Evolutionary conservation across 2,329 filamentous ascomycete genomes (phyloP).

Genomic region (Elsinoe necatrix): DNA sequence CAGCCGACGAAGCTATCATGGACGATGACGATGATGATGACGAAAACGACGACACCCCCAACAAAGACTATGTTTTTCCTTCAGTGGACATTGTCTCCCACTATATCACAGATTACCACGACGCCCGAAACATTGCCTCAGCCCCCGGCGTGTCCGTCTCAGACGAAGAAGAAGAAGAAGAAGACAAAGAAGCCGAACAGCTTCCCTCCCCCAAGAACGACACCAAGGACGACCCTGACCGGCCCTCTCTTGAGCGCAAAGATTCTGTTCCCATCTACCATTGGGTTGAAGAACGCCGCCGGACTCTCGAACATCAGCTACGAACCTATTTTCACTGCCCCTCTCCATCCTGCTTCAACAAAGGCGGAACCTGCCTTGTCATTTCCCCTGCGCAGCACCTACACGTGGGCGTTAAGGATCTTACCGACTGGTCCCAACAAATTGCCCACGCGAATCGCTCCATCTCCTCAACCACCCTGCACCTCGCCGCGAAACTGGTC

Average conservation of each 20-base stretch:
- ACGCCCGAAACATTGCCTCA: conserved; percentile 16
- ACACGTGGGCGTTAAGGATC: conserved; percentile 6
- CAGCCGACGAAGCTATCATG: conserved; percentile 8
- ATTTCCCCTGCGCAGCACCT: conserved; percentile 11
- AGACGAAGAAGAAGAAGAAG: conserved; percentile 1
- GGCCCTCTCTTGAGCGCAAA: conserved; percentile 9
- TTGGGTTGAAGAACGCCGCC: conserved; percentile 15
- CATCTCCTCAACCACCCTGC: conserved; percentile 12
- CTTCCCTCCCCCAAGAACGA: background rate
- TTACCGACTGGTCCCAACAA: conserved; percentile 15
- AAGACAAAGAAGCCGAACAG: background rate
- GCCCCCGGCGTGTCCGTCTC: conserved; percentile 2
- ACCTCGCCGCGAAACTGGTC: conserved; percentile 12
- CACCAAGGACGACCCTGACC: background rate
- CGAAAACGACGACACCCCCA: background rate
- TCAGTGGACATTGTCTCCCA: conserved; percentile 14
- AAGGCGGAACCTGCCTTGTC: conserved; percentile 14
- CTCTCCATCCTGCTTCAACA: conserved; percentile 14
- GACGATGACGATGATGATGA: conserved; percentile 5
- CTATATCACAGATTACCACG: conserved; percentile 14
- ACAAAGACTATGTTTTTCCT: conserved; percentile 1
- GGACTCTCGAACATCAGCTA: conserved; percentile 14
- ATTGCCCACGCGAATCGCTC: conserved; percentile 12
- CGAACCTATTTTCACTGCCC: conserved; percentile 14
- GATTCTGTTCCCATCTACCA: conserved; percentile 14